These are phyloP conservation scores for Pleurotus tuber-regium DNA, from an alignment of 768 basidiomycete genomes.

Conservation along the genomic window DNA sequence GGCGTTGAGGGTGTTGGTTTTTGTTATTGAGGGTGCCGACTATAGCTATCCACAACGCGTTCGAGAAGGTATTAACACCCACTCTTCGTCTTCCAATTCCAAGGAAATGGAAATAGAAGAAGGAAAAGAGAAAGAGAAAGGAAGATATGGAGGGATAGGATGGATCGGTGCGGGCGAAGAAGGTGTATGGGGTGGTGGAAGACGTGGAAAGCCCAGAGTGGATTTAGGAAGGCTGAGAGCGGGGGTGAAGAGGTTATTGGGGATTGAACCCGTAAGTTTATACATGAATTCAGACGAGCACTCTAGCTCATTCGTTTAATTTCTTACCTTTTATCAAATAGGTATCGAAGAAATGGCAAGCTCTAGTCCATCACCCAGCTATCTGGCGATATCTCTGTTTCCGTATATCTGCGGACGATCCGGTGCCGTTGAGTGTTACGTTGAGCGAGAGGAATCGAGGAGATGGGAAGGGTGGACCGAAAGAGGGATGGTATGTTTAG, in stretches of 20 bases:
- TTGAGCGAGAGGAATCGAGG: slow-evolving; percentile 19
- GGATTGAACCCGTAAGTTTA: slow-evolving; percentile 48
- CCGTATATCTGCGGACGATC: slow-evolving; percentile 69
- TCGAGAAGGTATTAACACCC: no score
- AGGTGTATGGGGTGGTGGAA: slow-evolving; percentile 8
- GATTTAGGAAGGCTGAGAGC: slow-evolving; percentile 17
- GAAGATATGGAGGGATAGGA: neutral
- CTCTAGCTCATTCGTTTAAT: no score
- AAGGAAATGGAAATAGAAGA: no score
- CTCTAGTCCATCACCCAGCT: slow-evolving; percentile 55
- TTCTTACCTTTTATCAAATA: slow-evolving; percentile 24
- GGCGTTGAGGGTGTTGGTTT: slow-evolving; percentile 59
- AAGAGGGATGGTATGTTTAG: slow-evolving; percentile 64
- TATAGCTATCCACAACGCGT: no score
- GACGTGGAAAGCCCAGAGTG: neutral
- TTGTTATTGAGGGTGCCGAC: slow-evolving; percentile 16
- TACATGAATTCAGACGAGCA: no score
- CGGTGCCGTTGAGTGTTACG: slow-evolving; percentile 62
- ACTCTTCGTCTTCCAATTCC: no score
- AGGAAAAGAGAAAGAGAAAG: slow-evolving; percentile 24
- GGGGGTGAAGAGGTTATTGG: slow-evolving; percentile 60
- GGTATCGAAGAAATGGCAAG: slow-evolving; percentile 47
- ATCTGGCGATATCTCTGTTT: slow-evolving; percentile 80
- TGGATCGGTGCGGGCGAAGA: slow-evolving; percentile 7
- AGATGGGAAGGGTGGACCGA: slow-evolving; percentile 5